Conservation (phyloP, 345 rosid species). For the Murraya koenigii region DNA sequence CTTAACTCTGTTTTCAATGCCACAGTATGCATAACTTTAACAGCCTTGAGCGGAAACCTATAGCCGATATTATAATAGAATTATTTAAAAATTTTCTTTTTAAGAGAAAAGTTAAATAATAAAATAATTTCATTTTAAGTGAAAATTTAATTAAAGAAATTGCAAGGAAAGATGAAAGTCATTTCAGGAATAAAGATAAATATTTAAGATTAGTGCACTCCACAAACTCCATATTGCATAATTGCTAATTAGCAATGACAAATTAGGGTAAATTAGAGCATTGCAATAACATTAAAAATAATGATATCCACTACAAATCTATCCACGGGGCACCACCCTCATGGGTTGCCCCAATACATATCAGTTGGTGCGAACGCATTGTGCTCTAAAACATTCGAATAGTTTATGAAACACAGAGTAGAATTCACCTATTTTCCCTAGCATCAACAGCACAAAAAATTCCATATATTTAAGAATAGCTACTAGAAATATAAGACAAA, state of each 20-base stretch:
- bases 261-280: not conserved
- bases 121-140: too few species aligned
- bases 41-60: constrained; percentile 92
- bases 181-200: not conserved
- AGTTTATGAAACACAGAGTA: not conserved
- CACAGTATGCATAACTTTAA: constrained; percentile 91
- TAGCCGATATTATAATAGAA: constrained; percentile 3
- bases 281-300: not conserved
- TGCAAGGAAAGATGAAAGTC: not conserved
- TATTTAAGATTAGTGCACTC: not conserved
- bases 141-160: not conserved
- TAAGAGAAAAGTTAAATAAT: too few species aligned
- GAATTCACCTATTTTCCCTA: not conserved
- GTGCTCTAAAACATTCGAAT: not conserved
- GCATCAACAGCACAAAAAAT: not conserved
- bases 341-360: not conserved
- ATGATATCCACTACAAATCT: not conserved
- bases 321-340: not conserved
- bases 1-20: constrained; percentile 89
- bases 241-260: not conserved
- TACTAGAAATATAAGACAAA: not conserved
- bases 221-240: not conserved
- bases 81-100: not conserved
- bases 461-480: not conserved
- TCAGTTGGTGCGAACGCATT: not conserved